Evolutionary conservation across 1,139 yeast species (phyloP), one percentile per base, ranked within the genome.

Genomic region (Yamadazyma triangularis): DNA sequence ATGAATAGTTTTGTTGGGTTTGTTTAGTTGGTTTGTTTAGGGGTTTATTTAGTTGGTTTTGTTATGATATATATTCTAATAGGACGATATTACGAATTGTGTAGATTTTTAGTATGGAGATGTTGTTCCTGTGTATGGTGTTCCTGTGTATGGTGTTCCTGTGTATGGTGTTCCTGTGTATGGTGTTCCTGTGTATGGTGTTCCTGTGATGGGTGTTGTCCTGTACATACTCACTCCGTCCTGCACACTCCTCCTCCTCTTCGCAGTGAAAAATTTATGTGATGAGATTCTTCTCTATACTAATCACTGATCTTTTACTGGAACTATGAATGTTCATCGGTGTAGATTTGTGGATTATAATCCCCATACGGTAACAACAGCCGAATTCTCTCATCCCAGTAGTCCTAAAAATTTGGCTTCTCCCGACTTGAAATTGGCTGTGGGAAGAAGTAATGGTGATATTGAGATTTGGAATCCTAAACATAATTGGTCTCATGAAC

Each of bases 391-490:
- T 15, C 86, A 81, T 47, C 53, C 58, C n/a, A 72, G 86, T 1
- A 53, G 66, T 8, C 48, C 8, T 6, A 10, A 58, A n/a, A 58
- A 65, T 26, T 53, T 72, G 21, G 71, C 83, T 1, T 79, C 91
- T 1, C 53, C 64, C 21, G 80, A 77, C 39, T 64, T 88, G 36
- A 73, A 96, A 39, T 63, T 91, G 30, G 97, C 97, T 1, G 83
- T 91, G 4, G 98, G 97, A 13, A 73, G 97, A 55, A 76, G 87
- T 30, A 89, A 91, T 53, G 99, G 99, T 29, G 91, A 88, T 48
- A 84, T 93, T 38, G 98, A 93, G 56, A 79, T 93, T 26, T 93
- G 97, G 97, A 87, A 87, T 53, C 97, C 97, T 13, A 66, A 77
- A 48, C 67, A 70, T 47, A 64, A 63, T 41, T 74, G 79, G 79